Evolutionary conservation across 2,329 filamentous ascomycete genomes (phyloP).

Genomic region (Diaporthe caulivora): DNA sequence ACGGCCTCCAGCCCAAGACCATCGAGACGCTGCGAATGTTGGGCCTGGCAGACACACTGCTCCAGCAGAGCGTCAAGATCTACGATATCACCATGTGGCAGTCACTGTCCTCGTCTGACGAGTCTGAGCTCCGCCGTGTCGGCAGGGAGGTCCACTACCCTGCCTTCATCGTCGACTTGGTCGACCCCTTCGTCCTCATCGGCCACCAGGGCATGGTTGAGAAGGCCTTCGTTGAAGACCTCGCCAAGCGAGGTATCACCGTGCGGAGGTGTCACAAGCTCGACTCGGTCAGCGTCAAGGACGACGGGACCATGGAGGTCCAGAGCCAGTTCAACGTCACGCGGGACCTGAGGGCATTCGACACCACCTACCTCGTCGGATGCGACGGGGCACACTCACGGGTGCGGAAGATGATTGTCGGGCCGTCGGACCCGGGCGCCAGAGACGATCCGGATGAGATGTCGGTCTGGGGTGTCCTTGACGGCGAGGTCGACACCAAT

Average conservation of each 20-base stretch:
- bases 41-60: slow-evolving; percentile 71
- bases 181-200: slow-evolving; percentile 50
- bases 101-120: slow-evolving; percentile 43
- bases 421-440: slow-evolving; percentile 62
- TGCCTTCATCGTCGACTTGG: slow-evolving; percentile 48
- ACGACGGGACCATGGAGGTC: slow-evolving; percentile 57
- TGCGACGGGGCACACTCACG: slow-evolving; percentile 76
- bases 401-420: slow-evolving; percentile 72
- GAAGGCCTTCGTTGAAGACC: slow-evolving; percentile 65
- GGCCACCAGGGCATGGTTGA: slow-evolving; percentile 72
- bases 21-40: slow-evolving; percentile 79
- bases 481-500: slow-evolving; percentile 77
- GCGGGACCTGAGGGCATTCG: slow-evolving; percentile 45
- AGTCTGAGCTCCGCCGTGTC: slow-evolving; percentile 67
- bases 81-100: slow-evolving; percentile 79
- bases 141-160: slow-evolving; percentile 52
- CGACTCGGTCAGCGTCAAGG: slow-evolving; percentile 51
- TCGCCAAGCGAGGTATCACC: slow-evolving; percentile 60
- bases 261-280: slow-evolving; percentile 54
- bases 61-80: slow-evolving; percentile 72
- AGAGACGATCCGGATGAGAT: slow-evolving; percentile 67
- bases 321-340: slow-evolving; percentile 55
- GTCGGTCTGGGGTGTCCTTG: slow-evolving; percentile 76
- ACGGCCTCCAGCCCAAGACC: slow-evolving; percentile 79
- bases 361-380: slow-evolving; percentile 35